These are phyloP conservation scores for Asterophora lycoperdoides DNA, from an alignment of 768 basidiomycete genomes.

Conservation along the genomic window DNA sequence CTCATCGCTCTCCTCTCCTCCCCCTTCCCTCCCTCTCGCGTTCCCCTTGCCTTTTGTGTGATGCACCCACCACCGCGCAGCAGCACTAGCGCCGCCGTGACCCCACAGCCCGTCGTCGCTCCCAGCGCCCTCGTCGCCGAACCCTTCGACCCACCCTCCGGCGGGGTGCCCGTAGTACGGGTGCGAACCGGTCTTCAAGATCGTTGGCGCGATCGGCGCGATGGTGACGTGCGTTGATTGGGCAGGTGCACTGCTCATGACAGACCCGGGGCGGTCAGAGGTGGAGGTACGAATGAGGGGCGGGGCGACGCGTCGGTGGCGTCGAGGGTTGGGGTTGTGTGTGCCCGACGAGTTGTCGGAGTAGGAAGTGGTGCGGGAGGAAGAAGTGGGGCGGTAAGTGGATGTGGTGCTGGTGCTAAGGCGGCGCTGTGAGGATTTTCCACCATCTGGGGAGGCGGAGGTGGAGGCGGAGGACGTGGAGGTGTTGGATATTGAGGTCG, in stretches of 20 bases:
- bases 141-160: constrained; percentile 41
- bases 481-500: constrained; percentile 27
- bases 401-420: constrained; percentile 19
- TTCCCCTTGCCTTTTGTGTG: no score
- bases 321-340: constrained; percentile 24
- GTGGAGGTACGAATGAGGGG: constrained; percentile 24
- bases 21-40: constrained; percentile 13
- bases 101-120: constrained; percentile 25
- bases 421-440: constrained; percentile 17
- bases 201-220: constrained; percentile 58
- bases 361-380: constrained; percentile 17
- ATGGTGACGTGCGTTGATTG: constrained; percentile 35
- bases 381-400: constrained; percentile 27
- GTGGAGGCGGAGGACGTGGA: constrained; percentile 23
- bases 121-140: constrained; percentile 40
- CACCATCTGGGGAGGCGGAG: constrained; percentile 16
- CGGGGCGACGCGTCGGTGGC: constrained; percentile 20
- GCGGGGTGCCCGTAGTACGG: constrained; percentile 38
- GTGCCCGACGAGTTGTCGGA: no score
- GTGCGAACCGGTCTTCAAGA: constrained; percentile 73
- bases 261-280: not conserved
- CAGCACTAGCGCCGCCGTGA: constrained; percentile 8
- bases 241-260: not conserved
- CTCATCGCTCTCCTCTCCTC: constrained; percentile 21
- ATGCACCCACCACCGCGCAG: constrained; percentile 16